These are phyloP conservation scores for Brasilioporus rufonigricans DNA, from an alignment of 768 basidiomycete species.

Conservation along the genomic window DNA sequence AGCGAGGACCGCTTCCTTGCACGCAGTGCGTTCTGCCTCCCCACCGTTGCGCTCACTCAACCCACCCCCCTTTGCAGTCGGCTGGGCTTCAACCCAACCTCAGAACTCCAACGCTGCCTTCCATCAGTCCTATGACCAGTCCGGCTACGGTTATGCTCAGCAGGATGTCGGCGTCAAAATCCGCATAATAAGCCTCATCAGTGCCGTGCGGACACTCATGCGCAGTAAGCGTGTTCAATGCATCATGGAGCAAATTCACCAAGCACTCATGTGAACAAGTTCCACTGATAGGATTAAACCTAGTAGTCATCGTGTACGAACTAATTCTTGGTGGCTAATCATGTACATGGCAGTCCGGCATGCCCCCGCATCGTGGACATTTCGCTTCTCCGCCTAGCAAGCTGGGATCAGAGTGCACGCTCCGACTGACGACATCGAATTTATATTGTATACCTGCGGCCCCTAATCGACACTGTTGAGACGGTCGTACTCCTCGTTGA, in stretches of 20 bases:
- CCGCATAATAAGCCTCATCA: constrained; percentile 87
- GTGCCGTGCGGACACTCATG: constrained; percentile 95
- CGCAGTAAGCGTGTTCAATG: constrained; percentile 67
- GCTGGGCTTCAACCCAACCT: constrained; percentile 76
- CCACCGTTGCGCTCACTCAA: constrained; percentile 14
- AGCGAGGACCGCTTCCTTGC: constrained; percentile 97
- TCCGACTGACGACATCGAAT: constrained; percentile 7
- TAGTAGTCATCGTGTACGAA: constrained; percentile 85
- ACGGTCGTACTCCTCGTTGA: constrained; percentile 67
- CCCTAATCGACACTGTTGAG: constrained; percentile 46
- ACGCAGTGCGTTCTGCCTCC: constrained; percentile 57
- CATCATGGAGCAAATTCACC: constrained; percentile 10
- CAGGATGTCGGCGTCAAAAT: constrained; percentile 75
- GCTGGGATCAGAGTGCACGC: constrained; percentile 7
- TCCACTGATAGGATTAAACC: constrained; percentile 86
- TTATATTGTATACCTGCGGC: constrained; percentile 7
- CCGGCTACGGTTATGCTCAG: constrained; percentile 52
- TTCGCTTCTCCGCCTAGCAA: constrained; percentile 15
- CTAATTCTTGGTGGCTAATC: constrained; percentile 59
- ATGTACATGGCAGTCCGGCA: constrained; percentile 15
- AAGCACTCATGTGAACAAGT: constrained; percentile 48
- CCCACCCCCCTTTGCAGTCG: constrained; percentile 53
- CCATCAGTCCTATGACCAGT: constrained; percentile 68
- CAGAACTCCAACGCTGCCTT: constrained; percentile 56
- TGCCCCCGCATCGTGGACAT: constrained; percentile 12